Conservation (phyloP, 176 grass and related monocot species). For the Triticum turgidum region DNA sequence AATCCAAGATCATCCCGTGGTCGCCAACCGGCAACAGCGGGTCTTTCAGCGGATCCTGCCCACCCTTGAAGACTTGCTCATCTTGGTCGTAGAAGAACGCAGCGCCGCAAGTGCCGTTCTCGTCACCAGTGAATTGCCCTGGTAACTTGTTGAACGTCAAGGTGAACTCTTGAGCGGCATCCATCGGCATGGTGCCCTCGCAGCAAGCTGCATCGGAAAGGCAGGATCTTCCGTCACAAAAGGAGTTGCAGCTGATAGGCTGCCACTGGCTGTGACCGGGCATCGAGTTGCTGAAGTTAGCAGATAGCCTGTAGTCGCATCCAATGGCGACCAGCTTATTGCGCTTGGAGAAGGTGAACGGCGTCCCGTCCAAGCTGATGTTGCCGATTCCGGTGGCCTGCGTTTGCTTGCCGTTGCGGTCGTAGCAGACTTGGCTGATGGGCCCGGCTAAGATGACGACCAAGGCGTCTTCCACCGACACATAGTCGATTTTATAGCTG, state of each 20-base stretch:
- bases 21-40: neutral
- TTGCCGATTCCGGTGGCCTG: neutral
- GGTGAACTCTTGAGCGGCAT: neutral
- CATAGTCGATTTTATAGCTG: neutral
- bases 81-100: slow-evolving; percentile 21
- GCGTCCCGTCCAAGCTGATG: slow-evolving; percentile 17
- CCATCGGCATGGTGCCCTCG: neutral
- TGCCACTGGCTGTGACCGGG: too few species aligned
- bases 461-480: neutral
- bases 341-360: slow-evolving; percentile 22
- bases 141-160: neutral
- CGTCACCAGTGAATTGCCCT: too few species aligned
- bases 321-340: slow-evolving; percentile 27
- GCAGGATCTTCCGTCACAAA: too few species aligned
- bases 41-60: neutral
- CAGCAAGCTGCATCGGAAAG: too few species aligned
- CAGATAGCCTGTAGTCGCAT: neutral
- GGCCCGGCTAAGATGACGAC: slow-evolving; percentile 22
- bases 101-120: slow-evolving; percentile 4
- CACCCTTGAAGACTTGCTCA: neutral
- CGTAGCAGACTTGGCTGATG: slow-evolving; percentile 21
- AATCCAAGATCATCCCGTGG: slow-evolving; percentile 41
- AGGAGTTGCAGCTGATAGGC: too few species aligned
- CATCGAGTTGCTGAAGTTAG: neutral
- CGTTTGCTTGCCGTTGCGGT: neutral